Conservation (phyloP, 495 filamentous ascomycete species). For the Mytilinidion resinicola region DNA sequence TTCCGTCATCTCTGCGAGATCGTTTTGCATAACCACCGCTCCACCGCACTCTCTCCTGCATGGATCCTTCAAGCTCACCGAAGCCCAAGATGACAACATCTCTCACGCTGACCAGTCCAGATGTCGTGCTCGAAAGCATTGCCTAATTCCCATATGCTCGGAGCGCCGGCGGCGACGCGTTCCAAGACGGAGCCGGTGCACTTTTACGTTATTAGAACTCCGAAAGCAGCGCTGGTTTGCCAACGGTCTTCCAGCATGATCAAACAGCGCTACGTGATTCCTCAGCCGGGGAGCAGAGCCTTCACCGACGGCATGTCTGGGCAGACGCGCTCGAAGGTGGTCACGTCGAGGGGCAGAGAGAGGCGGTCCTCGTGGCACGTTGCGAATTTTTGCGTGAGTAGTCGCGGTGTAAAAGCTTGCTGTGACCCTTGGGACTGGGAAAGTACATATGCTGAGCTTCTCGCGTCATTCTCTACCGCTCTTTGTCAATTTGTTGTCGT, state of each 20-base stretch:
- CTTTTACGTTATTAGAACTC: slow-evolving; percentile 23
- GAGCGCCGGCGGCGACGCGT: slow-evolving; percentile 1
- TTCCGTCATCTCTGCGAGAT: too few species aligned
- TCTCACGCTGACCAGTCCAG: background rate
- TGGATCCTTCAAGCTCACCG: background rate
- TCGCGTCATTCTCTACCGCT: slow-evolving; percentile 4
- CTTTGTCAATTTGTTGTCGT: slow-evolving; percentile 5
- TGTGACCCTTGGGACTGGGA: background rate
- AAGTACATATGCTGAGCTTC: background rate
- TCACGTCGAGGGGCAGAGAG: slow-evolving; percentile 23
- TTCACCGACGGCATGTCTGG: background rate
- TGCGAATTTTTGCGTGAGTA: background rate
- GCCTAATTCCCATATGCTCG: background rate
- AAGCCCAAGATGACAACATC: background rate
- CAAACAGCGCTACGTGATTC: background rate
- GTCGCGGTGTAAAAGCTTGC: background rate
- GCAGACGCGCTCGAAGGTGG: background rate
- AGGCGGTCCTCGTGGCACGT: slow-evolving; percentile 5
- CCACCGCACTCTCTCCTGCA: background rate
- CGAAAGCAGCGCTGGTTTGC: slow-evolving; percentile 19
- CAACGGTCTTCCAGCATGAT: background rate
- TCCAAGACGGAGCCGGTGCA: slow-evolving; percentile 7
- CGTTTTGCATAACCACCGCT: background rate
- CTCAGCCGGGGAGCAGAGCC: background rate
- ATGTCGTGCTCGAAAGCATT: slow-evolving; percentile 12